These are phyloP conservation scores for Calocybe gambosa DNA, from an alignment of 1,284 basidiomycete genomes.

Conservation along the genomic window DNA sequence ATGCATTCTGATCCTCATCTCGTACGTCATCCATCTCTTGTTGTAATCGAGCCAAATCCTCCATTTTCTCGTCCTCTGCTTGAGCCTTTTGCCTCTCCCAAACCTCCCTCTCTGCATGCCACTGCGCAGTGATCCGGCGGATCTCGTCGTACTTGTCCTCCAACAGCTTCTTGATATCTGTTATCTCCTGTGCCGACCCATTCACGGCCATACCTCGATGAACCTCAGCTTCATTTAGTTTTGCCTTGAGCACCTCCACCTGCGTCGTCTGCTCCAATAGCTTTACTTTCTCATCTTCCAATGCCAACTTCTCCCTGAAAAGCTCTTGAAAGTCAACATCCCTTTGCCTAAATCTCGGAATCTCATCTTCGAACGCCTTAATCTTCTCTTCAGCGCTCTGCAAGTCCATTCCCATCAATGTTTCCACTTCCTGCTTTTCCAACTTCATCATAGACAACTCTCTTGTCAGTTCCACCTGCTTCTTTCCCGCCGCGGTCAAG, in stretches of 20 bases:
- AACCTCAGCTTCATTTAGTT: conserved; percentile 40
- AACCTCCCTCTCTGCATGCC: conserved; percentile 47
- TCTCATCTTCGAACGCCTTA: conserved; percentile 52
- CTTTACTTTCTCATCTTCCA: conserved; percentile 48
- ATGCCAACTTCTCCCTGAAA: conserved; percentile 41
- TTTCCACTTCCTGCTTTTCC: conserved; percentile 63
- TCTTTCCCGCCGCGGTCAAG: conserved; percentile 50
- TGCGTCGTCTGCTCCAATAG: conserved; percentile 32
- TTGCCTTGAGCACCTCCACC: conserved; percentile 38
- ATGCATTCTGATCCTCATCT: conserved; percentile 26
- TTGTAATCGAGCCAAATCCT: conserved; percentile 35
- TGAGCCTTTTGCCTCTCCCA: conserved; percentile 50
- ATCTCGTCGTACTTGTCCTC: conserved; percentile 46
- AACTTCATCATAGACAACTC: conserved; percentile 53
- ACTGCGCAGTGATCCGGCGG: conserved; percentile 40
- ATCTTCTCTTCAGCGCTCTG: conserved; percentile 61
- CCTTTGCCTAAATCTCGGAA: conserved; percentile 48
- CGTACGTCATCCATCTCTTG: conserved; percentile 39
- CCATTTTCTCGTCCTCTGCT: conserved; percentile 48
- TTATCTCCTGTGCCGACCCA: conserved; percentile 33
- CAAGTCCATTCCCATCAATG: conserved; percentile 55
- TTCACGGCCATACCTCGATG: conserved; percentile 37
- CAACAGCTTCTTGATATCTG: conserved; percentile 30
- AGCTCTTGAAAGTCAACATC: conserved; percentile 47
- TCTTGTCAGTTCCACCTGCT: conserved; percentile 52